Evolutionary conservation across 2,329 filamentous ascomycete genomes (phyloP), one percentile per base, ranked within the genome.

Genomic region (Orbilia blumenaviensis): DNA sequence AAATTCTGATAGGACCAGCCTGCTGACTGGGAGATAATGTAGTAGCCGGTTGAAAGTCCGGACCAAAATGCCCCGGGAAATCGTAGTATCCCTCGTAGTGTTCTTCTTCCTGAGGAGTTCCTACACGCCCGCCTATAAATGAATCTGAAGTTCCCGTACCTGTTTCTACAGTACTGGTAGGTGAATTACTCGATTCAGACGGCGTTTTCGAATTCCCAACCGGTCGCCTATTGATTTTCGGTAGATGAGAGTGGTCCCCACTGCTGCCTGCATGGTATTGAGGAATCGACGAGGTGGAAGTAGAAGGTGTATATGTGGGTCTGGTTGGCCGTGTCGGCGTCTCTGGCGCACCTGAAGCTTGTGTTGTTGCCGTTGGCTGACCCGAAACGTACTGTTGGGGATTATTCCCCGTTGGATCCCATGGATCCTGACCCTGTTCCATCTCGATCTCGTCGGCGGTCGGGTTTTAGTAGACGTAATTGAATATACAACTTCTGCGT

Each of bases 231-330:
- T 69, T 76, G 8, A 76, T 69, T 60, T 25, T 76, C 6, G 72
- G 72, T 54, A 76, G 34, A 58, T 75, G 71, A 6, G 72, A 76
- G 27, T 69, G 60, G 38, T 76, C 72, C 44, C 72, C 72, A 21
- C 72, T 76, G 41, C 66, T 38, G 32, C 69, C 61, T 36, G 69
- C 62, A 67, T 67, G 64, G 29, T 76, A 69, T 38, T 76, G 72
- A 52, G 72, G 72, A 18, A 69, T 69, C 38, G 72, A 76, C 0
- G 72, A 76, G 32, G 72, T 76, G 14, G 72, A 76, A 3, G 72
- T 76, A 14, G 72, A 76, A 21, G 72, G 72, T n/a, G 72, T 76
- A 69, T 76, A 76, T 69, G 72, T 76, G 61, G 72, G 72, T 66
- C 72, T 58, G 14, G 72, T 64, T 41, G 72, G 64, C 50, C 72